Evolutionary conservation across 495 filamentous ascomycete genomes (phyloP).

Genomic region (Penicillium robsamsonii): DNA sequence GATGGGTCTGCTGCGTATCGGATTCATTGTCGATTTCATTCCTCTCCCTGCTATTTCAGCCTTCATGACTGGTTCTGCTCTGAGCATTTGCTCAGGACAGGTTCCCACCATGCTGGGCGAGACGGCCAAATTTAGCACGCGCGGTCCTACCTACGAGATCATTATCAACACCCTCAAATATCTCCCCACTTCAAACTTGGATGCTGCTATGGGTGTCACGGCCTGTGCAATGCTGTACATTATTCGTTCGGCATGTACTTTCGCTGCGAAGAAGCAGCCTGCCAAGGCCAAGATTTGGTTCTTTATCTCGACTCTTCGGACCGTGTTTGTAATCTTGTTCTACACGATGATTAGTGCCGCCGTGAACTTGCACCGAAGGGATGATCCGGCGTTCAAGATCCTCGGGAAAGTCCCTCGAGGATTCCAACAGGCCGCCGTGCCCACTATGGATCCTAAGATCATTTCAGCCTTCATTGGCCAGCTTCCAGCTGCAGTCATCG

Average conservation of each 20-base stretch:
- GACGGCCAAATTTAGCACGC: slow-evolving; percentile 63
- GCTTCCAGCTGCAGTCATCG: slow-evolving; percentile 81
- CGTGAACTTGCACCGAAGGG: slow-evolving; percentile 60
- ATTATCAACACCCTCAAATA: slow-evolving; percentile 85
- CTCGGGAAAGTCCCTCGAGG: slow-evolving; percentile 76
- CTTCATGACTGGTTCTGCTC: slow-evolving; percentile 96
- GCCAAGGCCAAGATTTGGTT: slow-evolving; percentile 74
- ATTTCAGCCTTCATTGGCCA: slow-evolving; percentile 60
- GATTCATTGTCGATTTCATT: slow-evolving; percentile 96
- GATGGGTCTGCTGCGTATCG: slow-evolving; percentile 75
- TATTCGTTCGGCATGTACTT: slow-evolving; percentile 70
- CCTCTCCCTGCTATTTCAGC: slow-evolving; percentile 86
- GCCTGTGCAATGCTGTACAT: slow-evolving; percentile 80
- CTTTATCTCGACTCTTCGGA: slow-evolving; percentile 84
- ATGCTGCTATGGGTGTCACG: slow-evolving; percentile 88
- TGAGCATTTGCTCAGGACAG: slow-evolving; percentile 90
- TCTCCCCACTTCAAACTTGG: slow-evolving; percentile 62
- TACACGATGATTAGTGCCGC: slow-evolving; percentile 92
- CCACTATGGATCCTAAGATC: slow-evolving; percentile 60
- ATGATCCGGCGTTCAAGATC: slow-evolving; percentile 59
- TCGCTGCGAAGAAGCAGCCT: slow-evolving; percentile 65
- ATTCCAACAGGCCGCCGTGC: slow-evolving; percentile 80
- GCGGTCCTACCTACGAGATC: slow-evolving; percentile 77
- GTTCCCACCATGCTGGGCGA: slow-evolving; percentile 84
- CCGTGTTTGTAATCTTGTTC: slow-evolving; percentile 87